Evolutionary conservation across 1,284 basidiomycete species (phyloP), one percentile per base, ranked within the genome.

Genomic region (Sanghuangporus baumii): DNA sequence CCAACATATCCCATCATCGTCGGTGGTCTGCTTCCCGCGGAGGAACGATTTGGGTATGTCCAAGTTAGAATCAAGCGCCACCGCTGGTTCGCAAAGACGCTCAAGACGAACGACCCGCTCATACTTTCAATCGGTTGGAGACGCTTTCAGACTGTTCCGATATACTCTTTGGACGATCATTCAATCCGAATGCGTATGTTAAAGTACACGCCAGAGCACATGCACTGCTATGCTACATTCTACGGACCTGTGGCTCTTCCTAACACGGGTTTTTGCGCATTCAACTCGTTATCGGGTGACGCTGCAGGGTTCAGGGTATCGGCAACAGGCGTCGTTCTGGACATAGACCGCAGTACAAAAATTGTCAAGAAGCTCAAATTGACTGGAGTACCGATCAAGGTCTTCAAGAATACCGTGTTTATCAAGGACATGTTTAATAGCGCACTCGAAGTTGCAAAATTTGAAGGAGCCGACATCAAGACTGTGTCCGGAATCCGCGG

Each of bases 291-390:
- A 6, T 76, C 81, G 0, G 79, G 79, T 16, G 84, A 87, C 0
- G 80, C 78, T 0, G 78, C 89, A 0, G 88, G 88, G 0, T 99
- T 99, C 82, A 81, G 96, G 47, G 82, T 99, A 48, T 89, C 90
- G 7, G 96, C 96, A 0, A 98, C 95, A 0, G 97, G 96, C 2
- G 94, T 98, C 1, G 91, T 99, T 16, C 81, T 98, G 41, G 94
- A 98, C 73, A 86, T 98, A 64, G 95, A 98, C 73, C 86, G 89
- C 51, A 90, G 92, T 18, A 88, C 89, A 62, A 93, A 92, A 79
- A 98, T 99, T 67, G 95, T 99, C 67, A 99, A 99, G 82, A 99
- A 99, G 78, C 77, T 99, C 69, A 99, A 99, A 79, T 78, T 99
- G 62, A 99, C 95, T 0, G 96, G 97, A 52, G 83, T 87, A 34